Percentiles rank a stretch among this genome's conserved stretches.
These are phyloP conservation scores for Wallacemonas sp. DNA, from an alignment of 208 protist species.

Conservation along the genomic window DNA sequence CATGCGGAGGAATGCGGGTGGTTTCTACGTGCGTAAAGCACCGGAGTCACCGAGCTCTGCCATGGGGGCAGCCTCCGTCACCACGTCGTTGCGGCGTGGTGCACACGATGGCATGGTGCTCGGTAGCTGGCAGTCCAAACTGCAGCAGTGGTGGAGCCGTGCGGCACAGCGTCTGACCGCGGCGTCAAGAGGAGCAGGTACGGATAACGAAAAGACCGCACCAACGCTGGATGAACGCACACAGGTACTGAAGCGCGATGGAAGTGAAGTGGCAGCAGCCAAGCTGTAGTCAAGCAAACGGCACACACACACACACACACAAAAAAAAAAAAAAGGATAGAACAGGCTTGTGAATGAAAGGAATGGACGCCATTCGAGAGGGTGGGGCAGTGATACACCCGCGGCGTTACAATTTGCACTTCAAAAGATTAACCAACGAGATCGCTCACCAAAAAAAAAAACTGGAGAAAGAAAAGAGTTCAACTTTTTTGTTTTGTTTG, in stretches of 20 bases:
- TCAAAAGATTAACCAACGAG: too few relatives aligned
- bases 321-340: slow-evolving; percentile 8
- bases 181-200: background rate
- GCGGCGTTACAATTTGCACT: too few relatives aligned
- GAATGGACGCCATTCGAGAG: too few relatives aligned
- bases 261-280: slow-evolving; percentile 13
- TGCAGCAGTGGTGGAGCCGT: slow-evolving; percentile 11
- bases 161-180: background rate
- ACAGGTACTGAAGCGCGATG: slow-evolving; percentile 17
- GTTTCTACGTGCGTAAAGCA: background rate
- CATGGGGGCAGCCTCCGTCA: background rate
- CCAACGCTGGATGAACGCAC: slow-evolving; percentile 16
- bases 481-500: too few relatives aligned
- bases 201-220: background rate
- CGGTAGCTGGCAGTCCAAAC: slow-evolving; percentile 16
- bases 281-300: slow-evolving; percentile 4
- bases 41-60: background rate
- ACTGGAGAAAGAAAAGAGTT: slow-evolving; percentile 8
- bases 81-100: slow-evolving; percentile 11
- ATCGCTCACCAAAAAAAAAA: too few relatives aligned
- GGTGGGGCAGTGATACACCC: too few relatives aligned
- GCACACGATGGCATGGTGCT: slow-evolving; percentile 13
- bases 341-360: too few relatives aligned
- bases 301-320: background rate
- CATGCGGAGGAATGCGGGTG: too few relatives aligned